A percentile compares a stretch with the other conserved stretches of the same genome.
Evolutionary conservation across 257 asterid genomes (phyloP).

Genomic region (Nicotiana tomentosiformis): DNA sequence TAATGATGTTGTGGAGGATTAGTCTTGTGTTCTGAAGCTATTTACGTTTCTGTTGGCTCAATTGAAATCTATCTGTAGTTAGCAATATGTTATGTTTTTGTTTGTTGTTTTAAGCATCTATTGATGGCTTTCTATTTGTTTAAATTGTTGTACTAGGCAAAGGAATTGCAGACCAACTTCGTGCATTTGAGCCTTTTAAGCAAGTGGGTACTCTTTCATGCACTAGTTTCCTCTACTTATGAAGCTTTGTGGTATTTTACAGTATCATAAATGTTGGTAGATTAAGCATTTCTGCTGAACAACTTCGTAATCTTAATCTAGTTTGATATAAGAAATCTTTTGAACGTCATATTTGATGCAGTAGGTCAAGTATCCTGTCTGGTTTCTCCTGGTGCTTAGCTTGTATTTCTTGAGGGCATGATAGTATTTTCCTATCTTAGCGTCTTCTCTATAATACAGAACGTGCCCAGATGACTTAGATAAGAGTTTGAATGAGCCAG

Average conservation of each 20-base stretch:
- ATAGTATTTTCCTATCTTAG: neutral
- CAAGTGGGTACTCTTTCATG: constrained; percentile 51
- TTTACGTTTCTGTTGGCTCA: neutral
- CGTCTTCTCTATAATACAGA: neutral
- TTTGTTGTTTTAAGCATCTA: neutral
- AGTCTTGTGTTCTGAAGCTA: constrained; percentile 8
- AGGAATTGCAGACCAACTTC: constrained; percentile 78
- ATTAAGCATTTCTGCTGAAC: neutral
- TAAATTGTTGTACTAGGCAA: constrained; percentile 43
- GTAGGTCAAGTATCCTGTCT: neutral
- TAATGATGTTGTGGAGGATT: constrained; percentile 24
- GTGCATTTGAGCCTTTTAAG: constrained; percentile 74
- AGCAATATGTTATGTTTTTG: neutral
- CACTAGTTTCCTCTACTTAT: constrained; percentile 16
- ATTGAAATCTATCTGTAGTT: neutral
- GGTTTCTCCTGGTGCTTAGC: neutral
- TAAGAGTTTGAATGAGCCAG: neutral
- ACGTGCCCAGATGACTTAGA: neutral
- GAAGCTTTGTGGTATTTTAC: constrained; percentile 8
- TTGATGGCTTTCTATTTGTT: neutral
- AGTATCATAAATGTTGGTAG: neutral
- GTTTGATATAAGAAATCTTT: neutral
- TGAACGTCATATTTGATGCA: neutral
- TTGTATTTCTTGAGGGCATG: neutral
- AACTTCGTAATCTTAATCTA: neutral